These are phyloP conservation scores for Margaritispora aquatica DNA, from an alignment of 495 filamentous ascomycete genomes.

Conservation along the genomic window DNA sequence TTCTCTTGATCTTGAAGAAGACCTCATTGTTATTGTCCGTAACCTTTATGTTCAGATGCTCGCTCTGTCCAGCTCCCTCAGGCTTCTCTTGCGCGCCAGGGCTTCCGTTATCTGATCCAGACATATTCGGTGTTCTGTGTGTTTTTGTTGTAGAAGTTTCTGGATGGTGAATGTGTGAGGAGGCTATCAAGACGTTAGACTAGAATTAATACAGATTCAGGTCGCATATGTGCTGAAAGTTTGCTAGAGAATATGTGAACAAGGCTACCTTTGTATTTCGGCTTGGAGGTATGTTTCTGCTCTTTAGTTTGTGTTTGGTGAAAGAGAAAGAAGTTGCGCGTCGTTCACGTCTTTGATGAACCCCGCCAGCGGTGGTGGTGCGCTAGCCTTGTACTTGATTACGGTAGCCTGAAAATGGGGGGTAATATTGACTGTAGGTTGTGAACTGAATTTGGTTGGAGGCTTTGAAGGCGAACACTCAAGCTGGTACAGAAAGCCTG, in stretches of 20 bases:
- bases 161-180: conserved; percentile 2
- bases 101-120: conserved; percentile 41
- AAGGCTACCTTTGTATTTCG: background rate
- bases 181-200: conserved; percentile 25
- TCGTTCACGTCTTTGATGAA: conserved; percentile 3
- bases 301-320: too few species aligned
- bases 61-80: conserved; percentile 38
- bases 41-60: conserved; percentile 99
- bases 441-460: too few species aligned
- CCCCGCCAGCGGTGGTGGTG: background rate
- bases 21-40: conserved; percentile 99
- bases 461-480: too few species aligned
- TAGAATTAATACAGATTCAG: too few species aligned
- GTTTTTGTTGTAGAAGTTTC: background rate
- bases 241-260: background rate
- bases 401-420: background rate
- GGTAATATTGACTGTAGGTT: background rate
- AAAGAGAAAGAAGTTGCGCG: background rate
- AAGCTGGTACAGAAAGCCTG: too few species aligned
- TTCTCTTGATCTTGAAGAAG: conserved; percentile 99
- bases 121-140: conserved; percentile 18
- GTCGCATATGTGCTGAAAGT: background rate
- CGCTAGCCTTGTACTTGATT: background rate
- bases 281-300: background rate
- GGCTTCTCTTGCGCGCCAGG: conserved; percentile 54